Conservation (phyloP, 176 grass and related monocot species). For the Musa beccarii region DNA sequence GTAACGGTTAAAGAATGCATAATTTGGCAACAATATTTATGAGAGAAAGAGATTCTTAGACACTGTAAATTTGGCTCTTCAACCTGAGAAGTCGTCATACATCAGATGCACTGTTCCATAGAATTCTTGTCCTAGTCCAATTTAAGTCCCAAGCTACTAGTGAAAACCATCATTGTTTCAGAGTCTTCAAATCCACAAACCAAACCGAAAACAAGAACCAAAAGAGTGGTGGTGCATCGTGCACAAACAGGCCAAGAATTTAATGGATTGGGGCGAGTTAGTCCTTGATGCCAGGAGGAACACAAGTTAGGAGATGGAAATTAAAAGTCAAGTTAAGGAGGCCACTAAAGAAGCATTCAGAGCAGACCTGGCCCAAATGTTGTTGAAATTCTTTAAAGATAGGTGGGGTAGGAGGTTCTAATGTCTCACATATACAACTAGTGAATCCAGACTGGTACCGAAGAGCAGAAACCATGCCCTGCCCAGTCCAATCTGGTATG, state of each 20-base stretch:
- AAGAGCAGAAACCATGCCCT: not conserved
- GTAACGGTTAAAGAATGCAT: no score
- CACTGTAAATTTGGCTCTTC: no score
- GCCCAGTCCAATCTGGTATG: not conserved
- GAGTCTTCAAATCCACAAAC: not conserved
- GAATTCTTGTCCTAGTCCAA: not conserved
- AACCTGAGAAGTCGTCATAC: no score
- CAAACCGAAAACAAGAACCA: not conserved
- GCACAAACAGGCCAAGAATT: not conserved
- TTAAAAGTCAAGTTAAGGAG: not conserved
- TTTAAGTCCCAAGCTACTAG: not conserved
- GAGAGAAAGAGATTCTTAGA: no score
- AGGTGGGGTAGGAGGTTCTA: not conserved
- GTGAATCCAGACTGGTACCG: not conserved
- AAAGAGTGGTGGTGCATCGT: not conserved
- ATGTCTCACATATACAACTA: not conserved
- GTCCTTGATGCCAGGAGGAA: not conserved
- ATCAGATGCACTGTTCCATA: no score
- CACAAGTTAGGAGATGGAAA: not conserved
- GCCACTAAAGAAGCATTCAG: not conserved
- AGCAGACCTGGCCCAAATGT: not conserved
- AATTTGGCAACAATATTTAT: no score
- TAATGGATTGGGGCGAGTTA: not conserved
- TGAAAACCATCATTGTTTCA: not conserved
- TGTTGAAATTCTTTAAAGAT: constrained; percentile 1